These are phyloP conservation scores for Chlorella sp. DNA, from an alignment of 139 green algal species.

Conservation along the genomic window DNA sequence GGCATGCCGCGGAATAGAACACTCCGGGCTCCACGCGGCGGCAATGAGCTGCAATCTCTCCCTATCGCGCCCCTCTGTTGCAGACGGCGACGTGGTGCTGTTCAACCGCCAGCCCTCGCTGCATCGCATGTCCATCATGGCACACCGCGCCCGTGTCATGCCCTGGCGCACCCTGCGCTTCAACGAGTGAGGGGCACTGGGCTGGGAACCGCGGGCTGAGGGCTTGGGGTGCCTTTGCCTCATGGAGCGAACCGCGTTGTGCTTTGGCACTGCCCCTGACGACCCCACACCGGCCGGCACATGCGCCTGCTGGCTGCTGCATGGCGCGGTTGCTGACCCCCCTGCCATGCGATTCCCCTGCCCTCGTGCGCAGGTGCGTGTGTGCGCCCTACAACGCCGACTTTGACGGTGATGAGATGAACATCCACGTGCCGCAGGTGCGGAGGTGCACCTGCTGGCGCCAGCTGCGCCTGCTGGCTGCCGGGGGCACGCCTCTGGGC, in stretches of 20 bases:
- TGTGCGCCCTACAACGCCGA: conserved; percentile 99
- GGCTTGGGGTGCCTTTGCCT: too few relatives aligned
- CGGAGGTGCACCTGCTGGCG: neutral
- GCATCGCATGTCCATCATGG: conserved; percentile 99
- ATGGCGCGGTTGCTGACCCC: too few relatives aligned
- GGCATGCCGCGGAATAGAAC: too few relatives aligned
- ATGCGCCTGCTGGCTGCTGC: too few relatives aligned
- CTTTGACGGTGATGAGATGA: conserved; percentile 99
- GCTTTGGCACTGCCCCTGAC: too few relatives aligned
- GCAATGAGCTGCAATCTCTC: too few relatives aligned
- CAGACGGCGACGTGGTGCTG: conserved; percentile 95
- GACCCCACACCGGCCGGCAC: too few relatives aligned
- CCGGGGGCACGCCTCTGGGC: too few relatives aligned
- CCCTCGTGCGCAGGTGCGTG: neutral
- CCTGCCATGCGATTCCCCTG: too few relatives aligned
- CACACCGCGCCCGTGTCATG: conserved; percentile 89
- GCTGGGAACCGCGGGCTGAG: too few relatives aligned
- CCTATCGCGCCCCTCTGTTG: neutral
- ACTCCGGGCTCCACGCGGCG: too few relatives aligned
- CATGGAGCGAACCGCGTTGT: too few relatives aligned
- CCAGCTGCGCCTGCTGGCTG: neutral
- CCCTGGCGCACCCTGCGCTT: conserved; percentile 95
- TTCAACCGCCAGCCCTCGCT: conserved; percentile 99
- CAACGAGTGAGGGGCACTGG: conserved; percentile 91
- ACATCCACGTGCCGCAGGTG: conserved; percentile 95